phyloP scores from a whole-genome alignment of 2,329 filamentous ascomycete species.

The Aureobasidium zeae region DNA sequence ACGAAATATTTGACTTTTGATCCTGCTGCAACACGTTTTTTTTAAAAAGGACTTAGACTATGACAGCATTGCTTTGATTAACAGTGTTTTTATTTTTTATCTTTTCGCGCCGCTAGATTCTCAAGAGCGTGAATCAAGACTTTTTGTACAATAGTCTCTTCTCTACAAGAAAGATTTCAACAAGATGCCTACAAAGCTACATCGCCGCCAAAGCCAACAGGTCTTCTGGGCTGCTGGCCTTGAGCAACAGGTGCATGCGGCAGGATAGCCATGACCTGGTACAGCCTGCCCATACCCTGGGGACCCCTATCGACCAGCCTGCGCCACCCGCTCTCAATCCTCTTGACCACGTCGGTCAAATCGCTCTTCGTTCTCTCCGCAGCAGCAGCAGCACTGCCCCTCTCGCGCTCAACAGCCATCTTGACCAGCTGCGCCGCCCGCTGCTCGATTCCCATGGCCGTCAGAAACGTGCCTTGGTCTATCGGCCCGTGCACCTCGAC shows the following conservation, averaged over 20 bases:
- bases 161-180: background rate
- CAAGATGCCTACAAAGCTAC: conserved; percentile 18
- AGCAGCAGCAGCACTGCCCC: conserved; percentile 19
- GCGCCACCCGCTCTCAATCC: conserved; percentile 66
- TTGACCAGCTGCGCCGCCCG: conserved; percentile 59
- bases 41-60: too few relatives aligned
- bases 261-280: conserved; percentile 85
- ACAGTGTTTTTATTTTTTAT: too few relatives aligned
- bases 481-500: conserved; percentile 91
- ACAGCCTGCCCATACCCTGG: conserved; percentile 86
- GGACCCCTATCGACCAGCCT: conserved; percentile 74
- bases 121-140: too few relatives aligned
- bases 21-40: too few relatives aligned
- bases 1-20: too few relatives aligned
- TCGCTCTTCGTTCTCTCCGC: conserved; percentile 28
- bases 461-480: conserved; percentile 71
- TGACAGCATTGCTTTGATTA: background rate
- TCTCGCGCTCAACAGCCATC: conserved; percentile 29
- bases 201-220: conserved; percentile 84
- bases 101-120: too few relatives aligned
- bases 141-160: background rate
- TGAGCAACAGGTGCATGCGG: conserved; percentile 48
- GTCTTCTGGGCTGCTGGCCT: conserved; percentile 58
- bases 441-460: conserved; percentile 72
- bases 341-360: conserved; percentile 43